phyloP scores from a whole-genome alignment of 2,329 filamentous ascomycete species.

The Thelonectria discophora region DNA sequence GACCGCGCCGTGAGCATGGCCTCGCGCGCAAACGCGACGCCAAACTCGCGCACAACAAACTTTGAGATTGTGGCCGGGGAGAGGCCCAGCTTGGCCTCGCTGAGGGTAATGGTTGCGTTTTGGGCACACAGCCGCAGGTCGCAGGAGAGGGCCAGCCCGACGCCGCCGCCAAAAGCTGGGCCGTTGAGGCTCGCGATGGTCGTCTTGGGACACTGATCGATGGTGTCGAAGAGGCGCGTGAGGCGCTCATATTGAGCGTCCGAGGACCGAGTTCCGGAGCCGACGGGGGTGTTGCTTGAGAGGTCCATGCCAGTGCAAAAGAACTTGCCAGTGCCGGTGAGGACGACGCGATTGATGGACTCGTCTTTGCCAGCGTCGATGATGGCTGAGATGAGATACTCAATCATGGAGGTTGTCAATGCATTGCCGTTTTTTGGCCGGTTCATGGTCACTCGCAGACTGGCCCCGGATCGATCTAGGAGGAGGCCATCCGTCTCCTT shows the following conservation, averaged over 20 bases:
- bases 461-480: slow-evolving; percentile 44
- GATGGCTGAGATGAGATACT: slow-evolving; percentile 44
- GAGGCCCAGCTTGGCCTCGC: slow-evolving; percentile 52
- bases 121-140: slow-evolving; percentile 46
- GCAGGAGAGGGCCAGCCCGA: slow-evolving; percentile 54
- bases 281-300: slow-evolving; percentile 24
- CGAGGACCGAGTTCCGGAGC: slow-evolving; percentile 6
- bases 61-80: slow-evolving; percentile 51
- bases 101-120: slow-evolving; percentile 44
- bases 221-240: slow-evolving; percentile 44
- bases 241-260: slow-evolving; percentile 40
- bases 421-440: slow-evolving; percentile 51
- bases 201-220: slow-evolving; percentile 51
- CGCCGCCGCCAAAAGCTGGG: slow-evolving; percentile 54
- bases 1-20: slow-evolving; percentile 49
- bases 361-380: slow-evolving; percentile 34
- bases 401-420: slow-evolving; percentile 49
- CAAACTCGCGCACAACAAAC: slow-evolving; percentile 52
- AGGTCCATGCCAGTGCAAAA: slow-evolving; percentile 56
- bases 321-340: slow-evolving; percentile 47
- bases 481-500: slow-evolving; percentile 33
- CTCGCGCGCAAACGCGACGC: slow-evolving; percentile 47
- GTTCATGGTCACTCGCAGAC: slow-evolving; percentile 41
- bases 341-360: slow-evolving; percentile 46
- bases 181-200: slow-evolving; percentile 55